phyloP scores from a whole-genome alignment of 345 rosid species.

The Camelina sativa region DNA sequence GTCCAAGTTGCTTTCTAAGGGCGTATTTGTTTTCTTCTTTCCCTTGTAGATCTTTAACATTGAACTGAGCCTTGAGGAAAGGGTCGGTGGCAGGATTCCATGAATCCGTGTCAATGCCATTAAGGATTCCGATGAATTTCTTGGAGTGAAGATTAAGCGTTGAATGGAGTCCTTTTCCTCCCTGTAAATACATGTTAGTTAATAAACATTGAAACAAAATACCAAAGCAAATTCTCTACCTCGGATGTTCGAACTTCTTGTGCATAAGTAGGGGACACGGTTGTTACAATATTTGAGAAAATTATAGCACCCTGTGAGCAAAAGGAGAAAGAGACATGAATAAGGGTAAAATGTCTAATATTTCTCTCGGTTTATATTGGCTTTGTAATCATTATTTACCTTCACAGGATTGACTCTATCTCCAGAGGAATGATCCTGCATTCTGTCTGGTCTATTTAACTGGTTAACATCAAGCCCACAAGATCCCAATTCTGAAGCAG shows the following conservation, averaged over 20 bases:
- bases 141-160: conserved; percentile 81
- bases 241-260: conserved; percentile 92
- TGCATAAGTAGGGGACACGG: conserved; percentile 96
- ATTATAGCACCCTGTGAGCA: conserved; percentile 85
- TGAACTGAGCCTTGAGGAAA: conserved; percentile 80
- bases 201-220: not conserved
- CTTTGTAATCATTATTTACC: conserved; percentile 48
- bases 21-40: conserved; percentile 83
- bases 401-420: conserved; percentile 88
- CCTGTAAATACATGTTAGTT: conserved; percentile 49
- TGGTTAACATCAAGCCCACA: conserved; percentile 92
- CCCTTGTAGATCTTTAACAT: conserved; percentile 78
- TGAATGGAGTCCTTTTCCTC: conserved; percentile 90
- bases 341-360: not conserved
- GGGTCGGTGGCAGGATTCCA: conserved; percentile 96
- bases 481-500: conserved; percentile 82
- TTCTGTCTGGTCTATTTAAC: conserved; percentile 90
- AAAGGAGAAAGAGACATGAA: conserved; percentile 13
- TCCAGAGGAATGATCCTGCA: conserved; percentile 85
- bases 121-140: conserved; percentile 88
- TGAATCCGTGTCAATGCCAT: conserved; percentile 88
- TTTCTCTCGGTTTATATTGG: conserved; percentile 6
- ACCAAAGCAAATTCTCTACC: conserved; percentile 48
- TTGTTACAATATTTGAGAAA: conserved; percentile 95
- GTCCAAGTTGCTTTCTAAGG: conserved; percentile 75